A percentile compares a stretch with the other conserved stretches of the same genome.
These are phyloP conservation scores for Lactifluus subvellereus DNA, from an alignment of 768 basidiomycete species.

Conservation along the genomic window DNA sequence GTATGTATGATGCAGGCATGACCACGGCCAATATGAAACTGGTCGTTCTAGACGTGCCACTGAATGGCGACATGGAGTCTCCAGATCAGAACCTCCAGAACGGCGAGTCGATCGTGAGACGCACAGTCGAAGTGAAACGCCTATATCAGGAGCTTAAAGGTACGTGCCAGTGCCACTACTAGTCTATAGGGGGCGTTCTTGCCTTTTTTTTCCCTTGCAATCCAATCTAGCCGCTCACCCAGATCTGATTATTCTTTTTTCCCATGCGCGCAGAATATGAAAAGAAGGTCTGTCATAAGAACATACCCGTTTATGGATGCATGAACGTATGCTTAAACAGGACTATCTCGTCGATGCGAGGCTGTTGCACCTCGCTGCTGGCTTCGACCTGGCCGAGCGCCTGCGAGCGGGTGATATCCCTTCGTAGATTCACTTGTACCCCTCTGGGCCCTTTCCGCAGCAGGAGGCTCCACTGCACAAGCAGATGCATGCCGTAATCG, in stretches of 20 bases:
- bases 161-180: slow-evolving; percentile 31
- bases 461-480: too few relatives aligned
- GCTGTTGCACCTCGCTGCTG: slow-evolving; percentile 68
- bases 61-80: slow-evolving; percentile 60
- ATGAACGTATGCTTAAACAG: background rate
- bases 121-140: slow-evolving; percentile 61
- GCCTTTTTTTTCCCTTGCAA: too few relatives aligned
- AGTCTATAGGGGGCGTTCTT: too few relatives aligned
- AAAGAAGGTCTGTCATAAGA: slow-evolving; percentile 41
- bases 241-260: background rate
- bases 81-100: slow-evolving; percentile 73
- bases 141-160: slow-evolving; percentile 62
- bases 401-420: slow-evolving; percentile 28
- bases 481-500: too few relatives aligned
- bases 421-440: background rate
- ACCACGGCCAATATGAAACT: slow-evolving; percentile 91
- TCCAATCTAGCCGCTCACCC: background rate
- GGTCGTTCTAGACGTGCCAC: slow-evolving; percentile 59
- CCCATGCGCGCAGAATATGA: slow-evolving; percentile 44
- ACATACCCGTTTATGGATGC: too few relatives aligned
- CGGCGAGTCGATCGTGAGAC: slow-evolving; percentile 80
- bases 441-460: too few relatives aligned
- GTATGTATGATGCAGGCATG: slow-evolving; percentile 57
- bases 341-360: slow-evolving; percentile 66
- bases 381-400: slow-evolving; percentile 52